Evolutionary conservation across 192 early-diverging fungal species (phyloP).

Genomic region (Glomus cerebriforme): DNA sequence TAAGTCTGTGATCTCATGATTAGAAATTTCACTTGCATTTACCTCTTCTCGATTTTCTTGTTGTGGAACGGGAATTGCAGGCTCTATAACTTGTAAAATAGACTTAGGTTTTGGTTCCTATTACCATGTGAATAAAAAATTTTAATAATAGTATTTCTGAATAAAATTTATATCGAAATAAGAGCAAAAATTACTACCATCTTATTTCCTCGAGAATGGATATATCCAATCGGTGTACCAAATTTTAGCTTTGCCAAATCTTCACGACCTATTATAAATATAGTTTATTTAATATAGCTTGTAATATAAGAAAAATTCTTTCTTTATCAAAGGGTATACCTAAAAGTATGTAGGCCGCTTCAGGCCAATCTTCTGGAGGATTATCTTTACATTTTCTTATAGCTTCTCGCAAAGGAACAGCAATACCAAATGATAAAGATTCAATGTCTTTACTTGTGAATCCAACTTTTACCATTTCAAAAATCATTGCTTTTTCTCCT

Average conservation of each 20-base stretch:
- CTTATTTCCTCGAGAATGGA: constrained; percentile 23
- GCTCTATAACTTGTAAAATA: not conserved
- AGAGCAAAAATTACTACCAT: not conserved
- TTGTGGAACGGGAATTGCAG: not conserved
- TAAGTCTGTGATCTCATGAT: constrained; percentile 55
- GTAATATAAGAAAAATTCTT: constrained; percentile 10
- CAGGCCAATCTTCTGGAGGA: constrained; percentile 46
- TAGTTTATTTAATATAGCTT: not conserved
- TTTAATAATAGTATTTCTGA: not conserved
- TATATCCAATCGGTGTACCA: constrained; percentile 23
- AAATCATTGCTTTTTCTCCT: constrained; percentile 43
- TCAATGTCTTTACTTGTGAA: constrained; percentile 47
- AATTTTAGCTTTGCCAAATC: constrained; percentile 26
- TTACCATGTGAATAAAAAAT: not conserved
- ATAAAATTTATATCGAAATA: not conserved
- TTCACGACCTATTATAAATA: constrained; percentile 37
- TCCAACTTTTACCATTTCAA: constrained; percentile 37
- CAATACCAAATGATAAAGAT: constrained; percentile 55
- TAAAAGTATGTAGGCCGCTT: constrained; percentile 51
- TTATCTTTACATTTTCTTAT: constrained; percentile 51
- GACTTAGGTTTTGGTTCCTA: constrained; percentile 18
- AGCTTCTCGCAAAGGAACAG: constrained; percentile 53
- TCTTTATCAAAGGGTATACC: constrained; percentile 39
- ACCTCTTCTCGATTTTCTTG: constrained; percentile 33
- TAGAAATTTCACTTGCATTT: constrained; percentile 39